Conservation (phyloP, 202 grass and related monocot genomes). For the Elaeis oleifera region DNA sequence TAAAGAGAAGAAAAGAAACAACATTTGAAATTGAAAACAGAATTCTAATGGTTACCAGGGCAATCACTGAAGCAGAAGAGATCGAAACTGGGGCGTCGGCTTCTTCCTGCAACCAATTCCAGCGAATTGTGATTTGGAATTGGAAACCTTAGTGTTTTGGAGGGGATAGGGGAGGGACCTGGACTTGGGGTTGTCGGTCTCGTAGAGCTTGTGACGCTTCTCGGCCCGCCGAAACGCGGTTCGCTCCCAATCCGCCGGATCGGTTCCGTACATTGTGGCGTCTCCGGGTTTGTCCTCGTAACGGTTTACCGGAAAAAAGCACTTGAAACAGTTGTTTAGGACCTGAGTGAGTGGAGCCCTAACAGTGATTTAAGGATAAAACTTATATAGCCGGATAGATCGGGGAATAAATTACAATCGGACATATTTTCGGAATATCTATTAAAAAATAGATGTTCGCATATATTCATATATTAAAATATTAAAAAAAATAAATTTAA, state of each 20-base stretch:
- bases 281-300: too few relatives aligned
- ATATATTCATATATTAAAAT: too few relatives aligned
- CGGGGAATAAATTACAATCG: too few relatives aligned
- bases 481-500: too few relatives aligned
- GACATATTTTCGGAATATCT: too few relatives aligned
- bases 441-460: too few relatives aligned
- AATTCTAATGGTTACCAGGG: conserved; percentile 20
- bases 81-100: conserved; percentile 26
- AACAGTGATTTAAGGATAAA: too few relatives aligned
- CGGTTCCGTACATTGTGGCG: conserved; percentile 5
- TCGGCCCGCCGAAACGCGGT: conserved; percentile 62
- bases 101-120: conserved; percentile 27
- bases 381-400: too few relatives aligned
- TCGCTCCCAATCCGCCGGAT: conserved; percentile 35
- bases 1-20: not conserved
- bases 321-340: too few relatives aligned
- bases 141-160: not conserved
- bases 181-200: conserved; percentile 34
- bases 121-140: not conserved
- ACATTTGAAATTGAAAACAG: not conserved
- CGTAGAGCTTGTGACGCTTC: conserved; percentile 81
- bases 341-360: too few relatives aligned
- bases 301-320: too few relatives aligned
- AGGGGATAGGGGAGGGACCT: not conserved
- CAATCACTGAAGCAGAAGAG: conserved; percentile 58